Evolutionary conservation across 176 grass and related monocot species (phyloP).

Genomic region (Pontederia paniculata): DNA sequence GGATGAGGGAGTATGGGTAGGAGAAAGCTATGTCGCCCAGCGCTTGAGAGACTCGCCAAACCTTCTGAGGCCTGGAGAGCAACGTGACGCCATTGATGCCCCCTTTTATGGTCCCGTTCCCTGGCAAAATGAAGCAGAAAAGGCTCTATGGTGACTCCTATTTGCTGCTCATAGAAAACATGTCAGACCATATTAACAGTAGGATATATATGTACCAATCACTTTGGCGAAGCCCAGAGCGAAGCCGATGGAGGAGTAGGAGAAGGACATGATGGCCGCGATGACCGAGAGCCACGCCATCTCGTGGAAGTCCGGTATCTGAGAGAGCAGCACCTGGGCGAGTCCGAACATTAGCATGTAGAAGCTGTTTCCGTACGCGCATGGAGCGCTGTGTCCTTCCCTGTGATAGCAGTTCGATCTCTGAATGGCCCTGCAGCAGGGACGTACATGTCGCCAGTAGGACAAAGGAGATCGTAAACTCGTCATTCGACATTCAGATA

Average conservation of each 20-base stretch:
- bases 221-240: slow-evolving; percentile 37
- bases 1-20: slow-evolving; percentile 44
- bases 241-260: slow-evolving; percentile 52
- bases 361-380: slow-evolving; percentile 31
- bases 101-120: slow-evolving; percentile 43
- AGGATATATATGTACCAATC: slow-evolving; percentile 26
- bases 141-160: too few relatives aligned
- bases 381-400: slow-evolving; percentile 40
- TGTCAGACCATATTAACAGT: not conserved
- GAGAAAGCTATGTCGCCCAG: slow-evolving; percentile 49
- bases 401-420: slow-evolving; percentile 54
- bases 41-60: slow-evolving; percentile 50
- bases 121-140: slow-evolving; percentile 13
- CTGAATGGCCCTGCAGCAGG: slow-evolving; percentile 36
- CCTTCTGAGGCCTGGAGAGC: slow-evolving; percentile 25
- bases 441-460: too few relatives aligned
- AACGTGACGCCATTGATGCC: slow-evolving; percentile 32
- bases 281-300: slow-evolving; percentile 68
- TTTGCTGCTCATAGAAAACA: too few relatives aligned
- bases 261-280: slow-evolving; percentile 66
- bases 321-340: slow-evolving; percentile 45
- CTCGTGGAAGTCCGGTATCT: slow-evolving; percentile 59
- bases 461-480: too few relatives aligned
- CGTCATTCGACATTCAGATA: too few relatives aligned
- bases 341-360: slow-evolving; percentile 63